Conservation (phyloP, 2,329 filamentous ascomycete species). For the Cyanodermella asteris region DNA sequence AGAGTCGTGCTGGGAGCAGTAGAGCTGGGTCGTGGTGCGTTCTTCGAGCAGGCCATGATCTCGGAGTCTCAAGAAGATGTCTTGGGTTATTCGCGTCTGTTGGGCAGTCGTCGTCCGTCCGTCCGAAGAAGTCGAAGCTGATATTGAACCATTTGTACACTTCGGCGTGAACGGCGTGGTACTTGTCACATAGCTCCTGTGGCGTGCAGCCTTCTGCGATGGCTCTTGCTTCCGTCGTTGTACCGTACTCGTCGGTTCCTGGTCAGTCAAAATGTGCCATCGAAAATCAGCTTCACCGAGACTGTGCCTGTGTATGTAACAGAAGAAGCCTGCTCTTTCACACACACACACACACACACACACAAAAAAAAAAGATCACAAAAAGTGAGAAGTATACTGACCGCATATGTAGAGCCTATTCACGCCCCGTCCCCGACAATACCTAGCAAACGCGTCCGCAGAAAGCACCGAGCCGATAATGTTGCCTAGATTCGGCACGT, state of each 20-base stretch:
- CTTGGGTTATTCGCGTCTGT: conserved; percentile 83
- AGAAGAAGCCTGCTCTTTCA: too few relatives aligned
- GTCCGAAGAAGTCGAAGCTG: conserved; percentile 82
- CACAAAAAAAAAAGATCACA: too few relatives aligned
- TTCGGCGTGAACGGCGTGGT: conserved; percentile 70
- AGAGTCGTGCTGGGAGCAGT: conserved; percentile 55
- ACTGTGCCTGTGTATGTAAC: too few relatives aligned
- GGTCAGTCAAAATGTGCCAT: neutral
- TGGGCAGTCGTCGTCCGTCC: conserved; percentile 65
- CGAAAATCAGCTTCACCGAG: too few relatives aligned
- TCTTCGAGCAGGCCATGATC: conserved; percentile 77
- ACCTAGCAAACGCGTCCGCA: conserved; percentile 60
- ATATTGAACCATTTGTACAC: conserved; percentile 96
- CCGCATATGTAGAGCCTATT: conserved; percentile 31
- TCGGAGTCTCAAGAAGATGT: conserved; percentile 72
- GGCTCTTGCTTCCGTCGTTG: conserved; percentile 86
- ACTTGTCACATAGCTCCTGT: conserved; percentile 73
- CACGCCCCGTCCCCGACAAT: conserved; percentile 29
- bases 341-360: too few relatives aligned
- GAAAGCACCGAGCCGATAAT: conserved; percentile 72
- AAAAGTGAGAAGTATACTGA: conserved; percentile 8
- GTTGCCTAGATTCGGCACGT: conserved; percentile 65
- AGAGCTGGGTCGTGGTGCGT: conserved; percentile 70
- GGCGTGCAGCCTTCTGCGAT: conserved; percentile 70
- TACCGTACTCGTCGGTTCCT: conserved; percentile 85